Conservation (phyloP, 139 green algal species). For the Micractinium conductrix region DNA sequence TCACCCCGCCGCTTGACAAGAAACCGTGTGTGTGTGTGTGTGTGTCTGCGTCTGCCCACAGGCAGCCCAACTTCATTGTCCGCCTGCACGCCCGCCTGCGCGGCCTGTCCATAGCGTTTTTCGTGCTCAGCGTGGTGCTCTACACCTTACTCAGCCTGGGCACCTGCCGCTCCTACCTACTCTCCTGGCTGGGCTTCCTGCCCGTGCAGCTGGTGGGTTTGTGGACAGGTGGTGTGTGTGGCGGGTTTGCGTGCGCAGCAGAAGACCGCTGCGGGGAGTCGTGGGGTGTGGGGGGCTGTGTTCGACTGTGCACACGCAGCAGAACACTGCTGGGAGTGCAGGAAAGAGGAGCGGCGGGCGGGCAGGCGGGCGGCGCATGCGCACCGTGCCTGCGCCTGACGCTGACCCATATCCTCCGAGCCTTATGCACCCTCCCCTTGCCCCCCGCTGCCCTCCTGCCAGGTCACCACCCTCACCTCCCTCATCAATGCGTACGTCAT, state of each 20-base stretch:
- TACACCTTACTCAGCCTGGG: slow-evolving; percentile 2
- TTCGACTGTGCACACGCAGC: no score
- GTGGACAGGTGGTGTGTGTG: no score
- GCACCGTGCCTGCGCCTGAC: no score
- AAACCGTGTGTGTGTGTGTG: no score
- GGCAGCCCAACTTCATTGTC: neutral
- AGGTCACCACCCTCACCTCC: neutral
- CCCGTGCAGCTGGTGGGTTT: slow-evolving; percentile 25
- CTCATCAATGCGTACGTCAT: neutral
- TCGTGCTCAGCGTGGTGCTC: neutral
- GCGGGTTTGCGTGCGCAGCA: neutral
- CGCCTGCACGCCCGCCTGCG: neutral
- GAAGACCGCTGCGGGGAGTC: no score
- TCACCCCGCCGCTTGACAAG: no score
- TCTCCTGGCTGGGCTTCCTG: slow-evolving; percentile 40
- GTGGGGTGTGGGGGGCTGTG: no score
- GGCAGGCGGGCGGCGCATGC: no score
- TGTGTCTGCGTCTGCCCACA: no score
- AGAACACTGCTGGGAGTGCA: neutral
- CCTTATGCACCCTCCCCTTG: neutral
- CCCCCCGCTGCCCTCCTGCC: neutral
- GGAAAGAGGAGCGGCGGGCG: no score
- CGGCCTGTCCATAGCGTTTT: neutral
- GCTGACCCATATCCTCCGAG: no score
- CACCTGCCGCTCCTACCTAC: neutral